phyloP scores from a whole-genome alignment of 257 asterid genomes.

The Mentha longifolia region DNA sequence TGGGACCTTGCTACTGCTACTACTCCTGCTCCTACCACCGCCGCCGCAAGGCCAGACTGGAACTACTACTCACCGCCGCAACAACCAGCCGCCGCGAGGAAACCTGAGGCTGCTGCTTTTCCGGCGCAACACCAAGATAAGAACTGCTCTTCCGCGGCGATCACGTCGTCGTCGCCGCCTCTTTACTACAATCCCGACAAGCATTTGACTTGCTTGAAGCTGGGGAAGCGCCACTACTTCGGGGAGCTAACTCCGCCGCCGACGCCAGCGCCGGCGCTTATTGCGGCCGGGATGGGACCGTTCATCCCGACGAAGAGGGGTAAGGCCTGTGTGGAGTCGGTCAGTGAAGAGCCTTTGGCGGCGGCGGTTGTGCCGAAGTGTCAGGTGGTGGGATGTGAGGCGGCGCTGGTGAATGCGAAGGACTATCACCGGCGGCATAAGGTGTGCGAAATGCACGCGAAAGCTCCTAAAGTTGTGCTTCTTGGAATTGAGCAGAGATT shows the following conservation, averaged over 20 bases:
- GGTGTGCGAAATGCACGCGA: slow-evolving; percentile 72
- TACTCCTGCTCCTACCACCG: too few species aligned
- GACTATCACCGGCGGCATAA: slow-evolving; percentile 72
- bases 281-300: background rate
- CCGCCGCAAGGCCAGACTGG: background rate
- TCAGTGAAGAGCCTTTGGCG: background rate
- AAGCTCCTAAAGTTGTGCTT: slow-evolving; percentile 63
- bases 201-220: slow-evolving; percentile 56
- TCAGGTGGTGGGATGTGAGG: slow-evolving; percentile 75
- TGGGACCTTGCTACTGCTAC: slow-evolving; percentile 29
- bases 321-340: slow-evolving; percentile 25
- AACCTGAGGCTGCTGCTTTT: background rate
- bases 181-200: slow-evolving; percentile 41
- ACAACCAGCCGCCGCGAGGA: slow-evolving; percentile 1
- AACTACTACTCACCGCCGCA: background rate
- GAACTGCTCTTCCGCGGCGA: background rate
- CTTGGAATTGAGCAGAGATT: slow-evolving; percentile 68
- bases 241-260: slow-evolving; percentile 36
- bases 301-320: slow-evolving; percentile 39
- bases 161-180: too few species aligned
- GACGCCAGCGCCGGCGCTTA: background rate
- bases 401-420: slow-evolving; percentile 50
- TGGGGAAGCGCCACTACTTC: slow-evolving; percentile 62
- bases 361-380: slow-evolving; percentile 46
- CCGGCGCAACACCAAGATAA: slow-evolving; percentile 2